Percentiles rank a stretch among this genome's conserved stretches.
These are phyloP conservation scores for Bocquillonia castaneifolia DNA, from an alignment of 441 rosid genomes.

Conservation along the genomic window DNA sequence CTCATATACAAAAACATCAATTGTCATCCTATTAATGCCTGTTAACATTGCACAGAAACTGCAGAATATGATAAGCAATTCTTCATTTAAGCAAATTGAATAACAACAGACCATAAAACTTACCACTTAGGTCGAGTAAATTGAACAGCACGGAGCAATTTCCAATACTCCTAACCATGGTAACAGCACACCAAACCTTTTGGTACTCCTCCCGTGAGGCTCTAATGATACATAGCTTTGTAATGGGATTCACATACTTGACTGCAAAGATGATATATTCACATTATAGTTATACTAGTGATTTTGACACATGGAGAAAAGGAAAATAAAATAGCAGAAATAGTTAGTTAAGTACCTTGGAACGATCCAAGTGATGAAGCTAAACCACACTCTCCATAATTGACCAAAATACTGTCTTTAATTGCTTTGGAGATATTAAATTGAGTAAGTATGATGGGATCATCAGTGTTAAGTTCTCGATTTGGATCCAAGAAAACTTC, in stretches of 20 bases:
- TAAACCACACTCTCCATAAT: slow-evolving; percentile 73
- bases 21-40: too few relatives aligned
- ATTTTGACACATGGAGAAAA: not conserved
- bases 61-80: too few relatives aligned
- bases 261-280: slow-evolving; percentile 31
- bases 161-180: slow-evolving; percentile 54
- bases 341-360: slow-evolving; percentile 44
- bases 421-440: slow-evolving; percentile 61
- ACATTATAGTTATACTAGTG: not conserved
- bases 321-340: not conserved
- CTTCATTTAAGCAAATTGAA: too few relatives aligned
- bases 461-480: slow-evolving; percentile 44
- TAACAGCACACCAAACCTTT: slow-evolving; percentile 71
- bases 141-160: slow-evolving; percentile 62
- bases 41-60: too few relatives aligned
- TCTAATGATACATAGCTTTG: slow-evolving; percentile 66
- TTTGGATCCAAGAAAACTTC: slow-evolving; percentile 73
- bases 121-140: slow-evolving; percentile 62
- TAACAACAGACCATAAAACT: slow-evolving; percentile 8
- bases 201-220: slow-evolving; percentile 59
- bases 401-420: slow-evolving; percentile 52
- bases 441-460: slow-evolving; percentile 62
- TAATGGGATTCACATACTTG: slow-evolving; percentile 66
- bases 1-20: too few relatives aligned
- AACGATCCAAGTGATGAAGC: slow-evolving; percentile 62